Base-by-base conservation (phyloP, 495 filamentous ascomycete genomes). In the Daldinia vernicosa region DNA sequence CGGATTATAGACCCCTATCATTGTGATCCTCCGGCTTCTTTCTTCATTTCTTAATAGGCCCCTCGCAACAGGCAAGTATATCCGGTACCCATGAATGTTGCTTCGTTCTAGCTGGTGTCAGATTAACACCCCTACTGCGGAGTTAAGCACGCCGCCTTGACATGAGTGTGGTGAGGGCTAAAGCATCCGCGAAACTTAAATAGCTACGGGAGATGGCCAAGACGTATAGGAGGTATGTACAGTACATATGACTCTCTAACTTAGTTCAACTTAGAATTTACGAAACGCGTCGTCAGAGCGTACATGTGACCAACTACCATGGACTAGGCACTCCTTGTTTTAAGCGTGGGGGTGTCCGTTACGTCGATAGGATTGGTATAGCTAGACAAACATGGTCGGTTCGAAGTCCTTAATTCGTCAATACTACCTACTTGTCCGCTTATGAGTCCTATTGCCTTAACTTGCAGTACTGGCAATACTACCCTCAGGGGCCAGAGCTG, bases 321-420 rank as follows among this genome's bases (percentile, higher is more conserved):
- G 64, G 50, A 27, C 51, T 17, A 63, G 57, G 59, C 22, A 26
- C 43, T 51, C 50, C 63, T 30, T 47, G 43, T 68, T 65, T 72
- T 57, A 66, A 27, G 60, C 65, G 70, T 72, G 65, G 70, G 60
- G 70, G 70, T 61, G 50, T 69, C 70, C 70, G 70, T 73, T 66
- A 62, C 66, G 70, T 59, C 58, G 43, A 66, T 32, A 27, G 57
- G 60, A 69, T 60, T 72, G 70, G 65, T 69, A 37, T 19, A 45
- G 24, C 14, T 19, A 52, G 15, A 66, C 59, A 24, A 54, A 26
- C 53, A 66, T 52, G 57, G 45, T 27, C 55, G 33, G 19, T 37
- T 37, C 47, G 35, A 59, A 53, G 55, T 43, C 27, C 15, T 56
- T 30, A 50, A 61, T 70, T 66, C 61, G 61, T 60, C 7, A 14